A percentile compares a stretch with the other conserved stretches of the same genome.
Evolutionary conservation across 305 asterid species (phyloP).

Genomic region (Fraxinus angustifolia): DNA sequence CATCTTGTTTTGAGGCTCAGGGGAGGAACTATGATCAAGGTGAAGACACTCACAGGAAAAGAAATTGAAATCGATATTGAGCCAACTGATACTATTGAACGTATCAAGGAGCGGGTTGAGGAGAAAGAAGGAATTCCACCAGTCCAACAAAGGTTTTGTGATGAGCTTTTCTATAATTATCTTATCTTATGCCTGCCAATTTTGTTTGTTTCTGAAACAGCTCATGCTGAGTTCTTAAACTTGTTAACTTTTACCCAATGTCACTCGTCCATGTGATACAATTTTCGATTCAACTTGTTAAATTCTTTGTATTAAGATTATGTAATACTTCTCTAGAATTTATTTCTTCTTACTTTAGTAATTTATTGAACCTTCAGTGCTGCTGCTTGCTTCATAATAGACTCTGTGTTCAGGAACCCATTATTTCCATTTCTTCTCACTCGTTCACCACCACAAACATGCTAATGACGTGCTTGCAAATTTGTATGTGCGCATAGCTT

Average conservation of each 20-base stretch:
- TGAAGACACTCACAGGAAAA: slow-evolving; percentile 79
- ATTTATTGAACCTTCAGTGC: neutral
- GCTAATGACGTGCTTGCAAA: neutral
- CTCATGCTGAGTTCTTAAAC: neutral
- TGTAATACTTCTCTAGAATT: neutral
- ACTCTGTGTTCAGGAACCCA: neutral
- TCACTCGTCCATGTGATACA: neutral
- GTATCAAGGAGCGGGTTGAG: slow-evolving; percentile 79
- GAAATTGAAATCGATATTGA: slow-evolving; percentile 81
- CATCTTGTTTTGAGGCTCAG: slow-evolving; percentile 75
- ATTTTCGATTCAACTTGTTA: neutral
- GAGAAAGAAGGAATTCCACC: slow-evolving; percentile 92
- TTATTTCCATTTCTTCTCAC: neutral
- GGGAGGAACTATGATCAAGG: slow-evolving; percentile 95
- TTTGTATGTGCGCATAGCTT: neutral
- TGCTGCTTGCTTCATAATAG: neutral
- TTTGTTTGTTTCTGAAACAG: neutral
- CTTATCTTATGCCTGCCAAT: neutral
- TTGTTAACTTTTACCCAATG: neutral
- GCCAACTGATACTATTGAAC: slow-evolving; percentile 74
- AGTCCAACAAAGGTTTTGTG: slow-evolving; percentile 64
- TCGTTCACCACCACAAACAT: neutral
- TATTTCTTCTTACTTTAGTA: neutral
- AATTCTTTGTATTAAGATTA: neutral
- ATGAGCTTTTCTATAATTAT: neutral